A percentile compares a stretch with the other conserved stretches of the same genome.
phyloP scores from a whole-genome alignment of 2,329 filamentous ascomycete genomes.

The Stagonosporopsis vannaccii region DNA sequence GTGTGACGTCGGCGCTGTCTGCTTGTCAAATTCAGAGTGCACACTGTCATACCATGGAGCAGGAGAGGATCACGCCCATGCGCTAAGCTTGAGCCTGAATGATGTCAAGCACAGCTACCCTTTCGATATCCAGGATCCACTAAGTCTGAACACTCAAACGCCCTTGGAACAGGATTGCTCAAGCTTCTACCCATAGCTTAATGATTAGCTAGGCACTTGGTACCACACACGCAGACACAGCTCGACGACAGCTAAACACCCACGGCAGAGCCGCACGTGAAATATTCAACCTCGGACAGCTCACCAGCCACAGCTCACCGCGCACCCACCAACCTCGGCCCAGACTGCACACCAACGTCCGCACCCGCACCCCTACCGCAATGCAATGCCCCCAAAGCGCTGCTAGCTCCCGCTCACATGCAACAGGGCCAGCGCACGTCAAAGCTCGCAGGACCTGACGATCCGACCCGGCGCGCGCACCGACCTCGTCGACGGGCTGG shows the following conservation, averaged over 20 bases:
- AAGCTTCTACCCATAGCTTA: too few species aligned
- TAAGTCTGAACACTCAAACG: too few species aligned
- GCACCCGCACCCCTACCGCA: background rate
- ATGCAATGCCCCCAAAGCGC: background rate
- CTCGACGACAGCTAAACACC: background rate
- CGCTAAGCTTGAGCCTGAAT: too few species aligned
- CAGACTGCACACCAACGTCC: background rate
- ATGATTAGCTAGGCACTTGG: background rate
- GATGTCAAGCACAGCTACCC: too few species aligned
- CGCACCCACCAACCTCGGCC: constrained; percentile 15
- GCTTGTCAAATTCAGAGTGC: background rate
- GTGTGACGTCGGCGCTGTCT: background rate
- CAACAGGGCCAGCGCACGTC: background rate
- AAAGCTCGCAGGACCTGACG: constrained; percentile 5
- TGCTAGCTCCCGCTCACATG: background rate
- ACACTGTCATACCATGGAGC: background rate
- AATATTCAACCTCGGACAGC: background rate
- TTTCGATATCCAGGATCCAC: too few species aligned
- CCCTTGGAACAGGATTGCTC: too few species aligned
- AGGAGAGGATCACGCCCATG: background rate
- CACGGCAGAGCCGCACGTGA: background rate
- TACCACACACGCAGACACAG: background rate
- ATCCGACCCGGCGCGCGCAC: constrained; percentile 17
- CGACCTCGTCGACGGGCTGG: constrained; percentile 7
- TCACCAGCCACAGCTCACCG: constrained; percentile 10